Percentiles rank a stretch among this genome's conserved stretches.
phyloP scores from a whole-genome alignment of 371 early-diverging fungal genomes.

The Apophysomyces elegans region DNA sequence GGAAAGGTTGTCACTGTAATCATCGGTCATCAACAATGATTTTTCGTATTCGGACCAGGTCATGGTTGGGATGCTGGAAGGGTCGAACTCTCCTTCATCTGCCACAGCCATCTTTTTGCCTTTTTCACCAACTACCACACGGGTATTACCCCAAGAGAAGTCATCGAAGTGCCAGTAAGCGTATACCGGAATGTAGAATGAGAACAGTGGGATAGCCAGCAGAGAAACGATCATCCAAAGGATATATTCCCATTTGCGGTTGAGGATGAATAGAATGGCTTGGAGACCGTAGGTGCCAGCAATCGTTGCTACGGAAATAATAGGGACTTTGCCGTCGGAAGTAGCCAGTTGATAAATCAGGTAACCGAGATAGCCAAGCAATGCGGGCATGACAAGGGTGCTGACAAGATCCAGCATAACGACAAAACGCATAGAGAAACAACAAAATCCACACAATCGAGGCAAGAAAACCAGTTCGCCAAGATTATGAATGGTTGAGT shows the following conservation, averaged over 20 bases:
- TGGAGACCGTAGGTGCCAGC: slow-evolving; percentile 85
- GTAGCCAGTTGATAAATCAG: slow-evolving; percentile 66
- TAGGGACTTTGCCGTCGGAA: slow-evolving; percentile 42
- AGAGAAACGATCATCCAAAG: slow-evolving; percentile 95
- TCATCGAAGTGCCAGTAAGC: slow-evolving; percentile 98
- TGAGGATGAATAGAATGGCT: slow-evolving; percentile 82
- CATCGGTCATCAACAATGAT: slow-evolving; percentile 62
- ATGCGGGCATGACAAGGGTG: slow-evolving; percentile 93
- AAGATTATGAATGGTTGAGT: slow-evolving; percentile 96
- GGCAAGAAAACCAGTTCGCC: slow-evolving; percentile 89
- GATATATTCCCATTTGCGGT: slow-evolving; percentile 89
- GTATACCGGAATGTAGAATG: slow-evolving; percentile 83
- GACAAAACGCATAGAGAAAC: slow-evolving; percentile 99
- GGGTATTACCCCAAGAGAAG: slow-evolving; percentile 98
- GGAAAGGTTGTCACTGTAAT: slow-evolving; percentile 44
- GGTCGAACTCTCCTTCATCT: slow-evolving; percentile 60
- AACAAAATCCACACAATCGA: slow-evolving; percentile 95
- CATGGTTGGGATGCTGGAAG: slow-evolving; percentile 66
- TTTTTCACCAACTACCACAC: slow-evolving; percentile 80
- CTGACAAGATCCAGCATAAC: slow-evolving; percentile 94
- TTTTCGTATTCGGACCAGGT: slow-evolving; percentile 91
- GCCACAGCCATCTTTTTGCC: slow-evolving; percentile 67
- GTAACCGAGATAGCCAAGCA: slow-evolving; percentile 83
- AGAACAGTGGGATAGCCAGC: slow-evolving; percentile 82
- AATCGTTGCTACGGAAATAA: slow-evolving; percentile 66